These are phyloP conservation scores for Aspergillus sojae DNA, from an alignment of 2,329 filamentous ascomycete species.

Conservation along the genomic window DNA sequence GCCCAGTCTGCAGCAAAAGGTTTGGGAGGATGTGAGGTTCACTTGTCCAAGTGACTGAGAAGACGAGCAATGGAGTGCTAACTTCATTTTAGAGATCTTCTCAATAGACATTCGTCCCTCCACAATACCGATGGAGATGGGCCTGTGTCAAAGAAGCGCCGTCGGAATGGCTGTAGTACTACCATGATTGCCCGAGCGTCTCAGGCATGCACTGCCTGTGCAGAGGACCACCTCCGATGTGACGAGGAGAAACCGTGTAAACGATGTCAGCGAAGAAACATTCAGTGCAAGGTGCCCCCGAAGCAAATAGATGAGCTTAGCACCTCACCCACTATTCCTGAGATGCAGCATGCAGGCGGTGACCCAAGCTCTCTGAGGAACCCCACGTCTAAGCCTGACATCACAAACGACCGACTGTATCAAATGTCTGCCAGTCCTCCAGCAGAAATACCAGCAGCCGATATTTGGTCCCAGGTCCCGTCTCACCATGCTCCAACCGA, in stretches of 20 bases:
- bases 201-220: conserved; percentile 32
- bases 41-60: neutral
- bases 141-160: neutral
- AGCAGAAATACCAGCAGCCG: neutral
- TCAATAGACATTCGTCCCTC: conserved; percentile 3
- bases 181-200: conserved; percentile 21
- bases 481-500: neutral
- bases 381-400: neutral
- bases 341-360: neutral
- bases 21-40: neutral
- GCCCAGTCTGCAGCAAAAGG: neutral
- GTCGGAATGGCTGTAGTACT: conserved; percentile 7
- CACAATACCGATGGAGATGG: conserved; percentile 1
- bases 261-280: conserved; percentile 29
- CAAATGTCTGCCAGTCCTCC: neutral
- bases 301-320: neutral
- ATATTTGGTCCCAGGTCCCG: neutral
- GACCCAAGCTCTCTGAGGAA: neutral
- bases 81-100: conserved; percentile 24
- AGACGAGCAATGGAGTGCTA: neutral
- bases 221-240: conserved; percentile 34
- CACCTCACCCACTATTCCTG: neutral
- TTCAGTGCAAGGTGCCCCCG: conserved; percentile 13
- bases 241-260: conserved; percentile 35
- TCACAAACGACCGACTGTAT: neutral